A percentile compares a stretch with the other conserved stretches of the same genome.
These are phyloP conservation scores for Cicer pinnatifidum DNA, from an alignment of 306 rosid genomes.

Conservation along the genomic window DNA sequence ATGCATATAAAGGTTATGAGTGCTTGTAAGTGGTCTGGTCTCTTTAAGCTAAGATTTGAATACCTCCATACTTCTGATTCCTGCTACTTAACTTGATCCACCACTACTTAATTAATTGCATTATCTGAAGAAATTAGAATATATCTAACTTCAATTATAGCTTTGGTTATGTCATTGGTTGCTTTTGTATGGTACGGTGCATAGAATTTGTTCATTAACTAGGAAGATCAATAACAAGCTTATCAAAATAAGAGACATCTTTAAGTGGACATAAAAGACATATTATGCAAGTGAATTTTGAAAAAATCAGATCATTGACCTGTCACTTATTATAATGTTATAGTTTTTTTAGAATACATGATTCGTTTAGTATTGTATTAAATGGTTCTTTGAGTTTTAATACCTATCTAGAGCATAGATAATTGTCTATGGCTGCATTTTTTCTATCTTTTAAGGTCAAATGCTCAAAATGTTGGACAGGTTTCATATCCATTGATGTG, in stretches of 20 bases:
- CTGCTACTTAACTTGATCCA: background rate
- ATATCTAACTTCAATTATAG: constrained; percentile 7
- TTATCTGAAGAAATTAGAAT: background rate
- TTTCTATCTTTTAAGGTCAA: background rate
- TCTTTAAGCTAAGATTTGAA: background rate
- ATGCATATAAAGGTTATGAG: constrained; percentile 9
- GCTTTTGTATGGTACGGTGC: background rate
- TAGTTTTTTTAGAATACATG: background rate
- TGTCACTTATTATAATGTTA: constrained; percentile 12
- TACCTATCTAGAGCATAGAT: background rate
- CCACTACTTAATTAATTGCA: background rate
- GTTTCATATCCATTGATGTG: background rate
- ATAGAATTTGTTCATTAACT: constrained; percentile 9
- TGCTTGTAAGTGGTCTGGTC: constrained; percentile 3
- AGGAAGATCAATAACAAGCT: constrained; percentile 4
- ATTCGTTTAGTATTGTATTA: constrained; percentile 10
- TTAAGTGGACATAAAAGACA: background rate
- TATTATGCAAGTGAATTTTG: constrained; percentile 26
- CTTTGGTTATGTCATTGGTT: constrained; percentile 36
- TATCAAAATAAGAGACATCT: background rate
- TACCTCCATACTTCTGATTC: background rate
- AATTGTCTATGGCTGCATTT: background rate
- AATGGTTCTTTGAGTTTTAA: constrained; percentile 23
- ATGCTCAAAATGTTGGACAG: constrained; percentile 1
- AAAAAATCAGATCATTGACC: background rate